Evolutionary conservation across 2,329 filamentous ascomycete genomes (phyloP), one percentile per base, ranked within the genome.

Genomic region (Colletotrichum karsti): DNA sequence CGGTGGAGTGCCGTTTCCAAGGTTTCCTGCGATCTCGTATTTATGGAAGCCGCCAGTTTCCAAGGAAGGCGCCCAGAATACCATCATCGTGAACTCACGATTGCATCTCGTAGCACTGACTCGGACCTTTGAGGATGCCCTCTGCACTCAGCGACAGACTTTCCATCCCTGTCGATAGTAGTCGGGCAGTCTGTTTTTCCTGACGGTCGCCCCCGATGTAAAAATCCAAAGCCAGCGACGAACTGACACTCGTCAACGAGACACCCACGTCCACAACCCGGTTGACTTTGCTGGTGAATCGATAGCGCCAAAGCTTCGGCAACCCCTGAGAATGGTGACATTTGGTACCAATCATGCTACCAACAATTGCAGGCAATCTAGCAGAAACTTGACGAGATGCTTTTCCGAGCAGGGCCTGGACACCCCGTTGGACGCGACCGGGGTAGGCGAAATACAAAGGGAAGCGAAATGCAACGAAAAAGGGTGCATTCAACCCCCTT

Each of bases 381-480:
- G 51, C 24, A 56, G 59, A 67, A 55, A 56, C 51, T 26, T 37
- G 22, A 30, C 30, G 39, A 54, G 5, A 59, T 54, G 22, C 37
- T 58, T 20, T 44, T 28, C 24, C 44, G 59, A 37, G 58, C 30
- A 56, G 63, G 60, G 10, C 50, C 33, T 50, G 42, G 42, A 51
- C 35, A 13, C 56, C 42, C 59, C 58, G 42, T 20, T 37, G 53
- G 39, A 22, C 22, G 44, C 18, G 37, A 58, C 64, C 51, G 15
- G 65, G 65, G 60, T 67, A 65, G 65, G 22, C 60, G 65, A 67
- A 53, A 64, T 67, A 33, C 30, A 33, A 48, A 54, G 60, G 53
- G 30, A 64, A 54, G 59, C 30, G 59, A 64, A 63, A 64, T 54
- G 53, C 46, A 58, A 63, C 60, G 12, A 51, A 39, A 41, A 53